phyloP scores from a whole-genome alignment of 179 eudicot species.

The Gypsophila paniculata region DNA sequence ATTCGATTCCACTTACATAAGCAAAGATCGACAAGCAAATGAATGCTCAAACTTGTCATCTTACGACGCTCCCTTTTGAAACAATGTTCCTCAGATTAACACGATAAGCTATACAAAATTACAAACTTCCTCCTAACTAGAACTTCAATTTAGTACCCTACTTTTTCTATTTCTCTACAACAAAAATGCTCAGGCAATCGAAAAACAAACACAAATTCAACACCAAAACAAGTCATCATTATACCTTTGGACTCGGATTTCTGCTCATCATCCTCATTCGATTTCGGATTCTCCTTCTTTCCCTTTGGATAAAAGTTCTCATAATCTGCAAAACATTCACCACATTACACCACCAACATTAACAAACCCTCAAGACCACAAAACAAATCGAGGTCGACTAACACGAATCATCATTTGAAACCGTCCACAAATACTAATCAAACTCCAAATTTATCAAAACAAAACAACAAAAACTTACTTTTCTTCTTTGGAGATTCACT shows the following conservation, averaged over 20 bases:
- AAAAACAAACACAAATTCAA: background rate
- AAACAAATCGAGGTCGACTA: no score
- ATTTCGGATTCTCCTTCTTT: slow-evolving; percentile 77
- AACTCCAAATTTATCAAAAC: background rate
- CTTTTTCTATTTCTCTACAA: background rate
- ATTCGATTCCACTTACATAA: background rate
- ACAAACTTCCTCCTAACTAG: background rate
- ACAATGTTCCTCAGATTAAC: background rate
- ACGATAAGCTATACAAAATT: background rate
- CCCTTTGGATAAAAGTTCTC: slow-evolving; percentile 80
- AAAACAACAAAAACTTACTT: slow-evolving; percentile 35
- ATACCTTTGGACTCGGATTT: slow-evolving; percentile 73
- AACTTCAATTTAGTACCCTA: background rate
- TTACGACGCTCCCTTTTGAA: background rate
- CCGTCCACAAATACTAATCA: background rate
- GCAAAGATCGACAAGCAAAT: background rate
- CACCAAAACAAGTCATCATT: slow-evolving; percentile 4
- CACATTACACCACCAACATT: background rate
- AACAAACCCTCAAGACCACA: background rate
- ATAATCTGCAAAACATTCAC: slow-evolving; percentile 43
- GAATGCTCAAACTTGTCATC: background rate
- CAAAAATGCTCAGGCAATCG: slow-evolving; percentile 6
- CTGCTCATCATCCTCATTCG: slow-evolving; percentile 36
- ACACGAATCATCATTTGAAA: background rate
- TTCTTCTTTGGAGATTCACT: slow-evolving; percentile 67